phyloP scores from a whole-genome alignment of 1,284 basidiomycete genomes.

The Pseudozyma tsukubaensis region DNA sequence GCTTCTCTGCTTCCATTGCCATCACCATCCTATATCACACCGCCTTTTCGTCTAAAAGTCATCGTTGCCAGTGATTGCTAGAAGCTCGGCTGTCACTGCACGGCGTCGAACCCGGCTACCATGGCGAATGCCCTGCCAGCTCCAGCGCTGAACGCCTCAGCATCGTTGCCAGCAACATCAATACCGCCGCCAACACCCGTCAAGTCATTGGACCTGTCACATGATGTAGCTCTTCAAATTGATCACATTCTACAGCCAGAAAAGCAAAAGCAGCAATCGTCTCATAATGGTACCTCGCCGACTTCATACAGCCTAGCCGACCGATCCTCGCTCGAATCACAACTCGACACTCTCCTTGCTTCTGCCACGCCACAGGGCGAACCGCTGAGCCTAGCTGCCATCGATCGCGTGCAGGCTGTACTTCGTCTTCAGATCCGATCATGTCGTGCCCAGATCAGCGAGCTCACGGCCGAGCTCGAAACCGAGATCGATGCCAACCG shows the following conservation, averaged over 20 bases:
- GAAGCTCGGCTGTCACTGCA: background rate
- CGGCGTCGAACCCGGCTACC: conserved; percentile 5
- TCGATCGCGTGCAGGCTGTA: conserved; percentile 39
- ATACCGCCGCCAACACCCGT: conserved; percentile 16
- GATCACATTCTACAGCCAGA: conserved; percentile 25
- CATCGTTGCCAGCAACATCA: conserved; percentile 3
- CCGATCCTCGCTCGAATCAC: conserved; percentile 32
- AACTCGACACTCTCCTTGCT: conserved; percentile 34
- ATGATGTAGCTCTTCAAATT: conserved; percentile 38
- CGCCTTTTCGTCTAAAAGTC: background rate
- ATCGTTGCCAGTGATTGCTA: background rate
- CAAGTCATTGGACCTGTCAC: conserved; percentile 23
- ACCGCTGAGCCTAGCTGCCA: conserved; percentile 28
- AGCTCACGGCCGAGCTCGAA: conserved; percentile 37
- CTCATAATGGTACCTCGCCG: background rate
- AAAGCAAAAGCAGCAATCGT: conserved; percentile 6
- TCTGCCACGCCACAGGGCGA: conserved; percentile 16
- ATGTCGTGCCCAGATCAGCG: conserved; percentile 25
- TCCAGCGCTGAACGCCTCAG: conserved; percentile 8
- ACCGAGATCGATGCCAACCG: conserved; percentile 44
- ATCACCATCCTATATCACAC: background rate
- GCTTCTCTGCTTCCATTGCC: background rate
- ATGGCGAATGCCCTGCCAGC: conserved; percentile 21
- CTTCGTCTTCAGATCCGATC: conserved; percentile 31
- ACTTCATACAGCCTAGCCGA: conserved; percentile 20